Base-by-base conservation (phyloP, 78 protist genomes). In the Thecamonas trahens region DNA sequence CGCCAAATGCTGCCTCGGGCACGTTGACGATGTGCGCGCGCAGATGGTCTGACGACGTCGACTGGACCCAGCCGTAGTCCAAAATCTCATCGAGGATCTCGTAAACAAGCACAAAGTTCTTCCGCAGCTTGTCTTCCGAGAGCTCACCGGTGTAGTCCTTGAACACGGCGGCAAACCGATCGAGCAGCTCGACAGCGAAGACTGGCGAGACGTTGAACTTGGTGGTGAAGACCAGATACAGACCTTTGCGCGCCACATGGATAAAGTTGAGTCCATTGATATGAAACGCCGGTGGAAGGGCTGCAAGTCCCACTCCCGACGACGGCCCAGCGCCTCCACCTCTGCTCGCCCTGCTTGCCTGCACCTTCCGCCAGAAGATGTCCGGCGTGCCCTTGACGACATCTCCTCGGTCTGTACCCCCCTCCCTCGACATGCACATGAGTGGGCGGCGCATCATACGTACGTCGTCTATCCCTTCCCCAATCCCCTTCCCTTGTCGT, bases 1-100 rank as follows among this genome's bases (percentile, higher is more conserved):
- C n/a, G n/a, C n/a, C n/a, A n/a, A n/a, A n/a, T n/a, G n/a, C n/a
- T n/a, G n/a, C n/a, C n/a, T n/a, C n/a, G n/a, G n/a, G n/a, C n/a
- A n/a, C n/a, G n/a, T n/a, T n/a, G n/a, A n/a, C n/a, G n/a, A n/a
- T n/a, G n/a, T n/a, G n/a, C n/a, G n/a, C n/a, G n/a, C n/a, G n/a
- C n/a, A n/a, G n/a, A n/a, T n/a, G n/a, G n/a, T n/a, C n/a, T n/a
- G n/a, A n/a, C n/a, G n/a, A n/a, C n/a, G n/a, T n/a, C n/a, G n/a
- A n/a, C n/a, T n/a, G n/a, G n/a, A n/a, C n/a, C n/a, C n/a, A n/a
- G n/a, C n/a, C n/a, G n/a, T n/a, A n/a, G n/a, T n/a, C 93, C 54
- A 93, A 15, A 6, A 87, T 24, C 44, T 93, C 97, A 61, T 93
- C 97, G 29, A 91, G 74, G 26, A 93, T 32, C 72, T 93, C 97